A percentile compares a stretch with the other conserved stretches of the same genome.
Evolutionary conservation across 108 stramenopile species (phyloP).

Genomic region (Skeletonema tropicum): DNA sequence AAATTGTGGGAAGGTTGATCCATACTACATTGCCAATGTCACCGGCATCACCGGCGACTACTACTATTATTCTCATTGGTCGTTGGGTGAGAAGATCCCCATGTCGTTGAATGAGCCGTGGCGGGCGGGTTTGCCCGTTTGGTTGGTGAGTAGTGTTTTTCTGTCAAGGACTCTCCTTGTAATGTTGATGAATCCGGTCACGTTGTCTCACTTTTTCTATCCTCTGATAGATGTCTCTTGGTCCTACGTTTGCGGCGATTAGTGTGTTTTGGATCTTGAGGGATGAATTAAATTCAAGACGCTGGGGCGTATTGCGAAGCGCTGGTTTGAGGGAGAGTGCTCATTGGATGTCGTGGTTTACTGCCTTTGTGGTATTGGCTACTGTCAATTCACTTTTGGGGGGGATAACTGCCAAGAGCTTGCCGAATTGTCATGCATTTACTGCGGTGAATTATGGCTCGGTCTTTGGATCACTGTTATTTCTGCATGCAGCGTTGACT

Average conservation of each 20-base stretch:
- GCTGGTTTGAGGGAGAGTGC: conserved; percentile 46
- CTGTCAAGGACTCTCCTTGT: too few relatives aligned
- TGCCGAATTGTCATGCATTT: conserved; percentile 43
- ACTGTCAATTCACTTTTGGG: conserved; percentile 47
- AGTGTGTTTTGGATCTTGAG: conserved; percentile 47
- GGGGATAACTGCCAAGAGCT: conserved; percentile 27
- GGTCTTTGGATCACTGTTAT: conserved; percentile 47
- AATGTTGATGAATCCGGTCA: too few relatives aligned
- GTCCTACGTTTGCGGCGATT: conserved; percentile 48
- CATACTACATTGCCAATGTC: conserved; percentile 13
- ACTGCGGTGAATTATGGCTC: conserved; percentile 30
- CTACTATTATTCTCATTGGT: neutral
- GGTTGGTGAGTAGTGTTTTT: too few relatives aligned
- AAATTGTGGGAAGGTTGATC: conserved; percentile 55
- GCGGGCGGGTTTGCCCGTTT: conserved; percentile 43
- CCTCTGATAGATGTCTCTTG: conserved; percentile 57
- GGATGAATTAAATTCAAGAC: conserved; percentile 44
- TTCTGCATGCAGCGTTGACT: conserved; percentile 50
- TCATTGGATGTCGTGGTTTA: conserved; percentile 55
- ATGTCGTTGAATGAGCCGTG: conserved; percentile 54
- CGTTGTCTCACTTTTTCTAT: too few relatives aligned
- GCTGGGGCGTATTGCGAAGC: conserved; percentile 49
- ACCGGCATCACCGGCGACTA: too few relatives aligned
- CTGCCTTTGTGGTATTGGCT: conserved; percentile 30
- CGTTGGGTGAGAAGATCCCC: conserved; percentile 11